These are phyloP conservation scores for Eucommia ulmoides DNA, from an alignment of 257 asterid genomes.

Conservation along the genomic window DNA sequence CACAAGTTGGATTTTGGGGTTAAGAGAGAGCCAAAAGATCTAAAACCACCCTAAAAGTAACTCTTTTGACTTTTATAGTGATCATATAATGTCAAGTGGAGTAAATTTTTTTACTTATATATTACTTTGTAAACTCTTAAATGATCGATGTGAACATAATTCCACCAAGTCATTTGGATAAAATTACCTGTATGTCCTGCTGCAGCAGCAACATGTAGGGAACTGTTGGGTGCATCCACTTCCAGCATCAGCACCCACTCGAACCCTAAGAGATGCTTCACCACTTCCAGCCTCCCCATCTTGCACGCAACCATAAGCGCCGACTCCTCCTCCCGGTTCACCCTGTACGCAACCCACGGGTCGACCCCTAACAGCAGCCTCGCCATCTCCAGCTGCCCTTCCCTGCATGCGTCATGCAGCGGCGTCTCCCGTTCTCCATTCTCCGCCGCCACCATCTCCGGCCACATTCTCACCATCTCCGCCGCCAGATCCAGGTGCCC, in stretches of 20 bases:
- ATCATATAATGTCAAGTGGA: no score
- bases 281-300: conserved; percentile 21
- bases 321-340: conserved; percentile 19
- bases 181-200: conserved; percentile 30
- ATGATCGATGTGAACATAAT: no score
- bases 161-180: no score
- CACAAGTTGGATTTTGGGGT: no score
- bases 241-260: conserved; percentile 23
- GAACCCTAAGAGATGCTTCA: conserved; percentile 12
- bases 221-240: conserved; percentile 18
- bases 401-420: conserved; percentile 37
- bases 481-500: conserved; percentile 23
- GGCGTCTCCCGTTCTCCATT: conserved; percentile 36
- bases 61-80: no score
- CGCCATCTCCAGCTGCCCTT: conserved; percentile 27
- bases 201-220: conserved; percentile 41
- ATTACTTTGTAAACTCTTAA: no score
- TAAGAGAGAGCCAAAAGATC: no score
- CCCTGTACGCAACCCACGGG: conserved; percentile 12
- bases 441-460: conserved; percentile 25
- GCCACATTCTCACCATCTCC: conserved; percentile 14
- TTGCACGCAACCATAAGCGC: conserved; percentile 29
- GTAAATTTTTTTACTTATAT: no score
- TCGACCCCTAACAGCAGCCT: conserved; percentile 18
- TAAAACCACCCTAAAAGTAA: no score